These are phyloP conservation scores for Cutaneotrichosporon cyanovorans DNA, from an alignment of 1,284 basidiomycete genomes.

Conservation along the genomic window DNA sequence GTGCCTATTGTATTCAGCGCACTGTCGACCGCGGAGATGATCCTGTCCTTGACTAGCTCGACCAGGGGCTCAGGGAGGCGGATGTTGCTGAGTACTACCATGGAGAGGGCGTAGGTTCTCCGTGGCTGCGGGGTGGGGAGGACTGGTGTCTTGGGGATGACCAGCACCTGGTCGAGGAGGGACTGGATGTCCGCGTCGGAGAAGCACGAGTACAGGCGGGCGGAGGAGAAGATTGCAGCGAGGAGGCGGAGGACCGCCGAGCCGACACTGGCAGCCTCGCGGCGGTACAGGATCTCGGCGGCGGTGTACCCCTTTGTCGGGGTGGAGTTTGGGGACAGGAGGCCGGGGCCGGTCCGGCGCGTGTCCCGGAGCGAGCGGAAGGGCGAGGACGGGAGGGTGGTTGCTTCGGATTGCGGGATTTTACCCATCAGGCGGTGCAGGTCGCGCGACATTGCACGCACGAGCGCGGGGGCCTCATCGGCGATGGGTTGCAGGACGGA, in stretches of 20 bases:
- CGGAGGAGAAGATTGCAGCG: slow-evolving; percentile 23
- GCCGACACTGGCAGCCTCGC: slow-evolving; percentile 41
- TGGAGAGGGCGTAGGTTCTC: slow-evolving; percentile 41
- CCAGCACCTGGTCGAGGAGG: slow-evolving; percentile 36
- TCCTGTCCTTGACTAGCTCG: slow-evolving; percentile 31
- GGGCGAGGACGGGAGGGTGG: slow-evolving; percentile 15
- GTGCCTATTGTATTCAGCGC: slow-evolving; percentile 23
- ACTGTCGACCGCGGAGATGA: slow-evolving; percentile 32
- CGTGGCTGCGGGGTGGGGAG: slow-evolving; percentile 43
- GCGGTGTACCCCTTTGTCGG: slow-evolving; percentile 38
- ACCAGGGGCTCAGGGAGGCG: slow-evolving; percentile 28
- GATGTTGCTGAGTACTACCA: slow-evolving; percentile 35
- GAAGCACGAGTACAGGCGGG: slow-evolving; percentile 28
- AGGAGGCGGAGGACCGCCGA: slow-evolving; percentile 33
- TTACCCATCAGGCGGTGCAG: slow-evolving; percentile 34
- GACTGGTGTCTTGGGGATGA: slow-evolving; percentile 37
- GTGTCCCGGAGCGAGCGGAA: slow-evolving; percentile 23
- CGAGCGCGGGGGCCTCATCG: slow-evolving; percentile 38
- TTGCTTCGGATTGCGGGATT: slow-evolving; percentile 25
- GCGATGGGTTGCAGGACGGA: slow-evolving; percentile 20
- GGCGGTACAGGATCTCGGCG: slow-evolving; percentile 39
- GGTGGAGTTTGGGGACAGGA: neutral
- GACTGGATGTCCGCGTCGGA: slow-evolving; percentile 37
- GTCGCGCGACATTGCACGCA: slow-evolving; percentile 38
- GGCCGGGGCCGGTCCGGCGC: neutral